These are phyloP conservation scores for Pythium rhizo-oryzae DNA, from an alignment of 352 stramenopile genomes.

Conservation along the genomic window DNA sequence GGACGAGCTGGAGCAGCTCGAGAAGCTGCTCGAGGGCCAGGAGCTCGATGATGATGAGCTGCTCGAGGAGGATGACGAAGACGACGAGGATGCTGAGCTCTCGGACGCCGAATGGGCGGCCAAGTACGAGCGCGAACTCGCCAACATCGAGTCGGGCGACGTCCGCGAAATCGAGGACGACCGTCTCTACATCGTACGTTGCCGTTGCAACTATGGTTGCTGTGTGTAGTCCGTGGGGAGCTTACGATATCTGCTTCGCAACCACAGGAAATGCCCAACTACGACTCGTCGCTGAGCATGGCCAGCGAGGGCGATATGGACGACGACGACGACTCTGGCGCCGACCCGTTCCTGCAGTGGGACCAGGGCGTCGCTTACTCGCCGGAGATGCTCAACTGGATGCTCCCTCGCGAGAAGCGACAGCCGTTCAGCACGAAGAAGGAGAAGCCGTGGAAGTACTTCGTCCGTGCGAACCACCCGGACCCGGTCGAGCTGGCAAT, in stretches of 20 bases:
- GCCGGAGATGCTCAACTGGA: constrained; percentile 87
- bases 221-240: not conserved
- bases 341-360: constrained; percentile 55
- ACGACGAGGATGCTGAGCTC: constrained; percentile 47
- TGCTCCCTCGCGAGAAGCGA: constrained; percentile 66
- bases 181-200: constrained; percentile 64
- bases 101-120: constrained; percentile 59
- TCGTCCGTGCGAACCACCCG: constrained; percentile 69
- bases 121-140: constrained; percentile 71
- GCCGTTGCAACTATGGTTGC: not conserved
- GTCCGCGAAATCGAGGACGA: constrained; percentile 53
- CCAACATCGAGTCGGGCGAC: constrained; percentile 50
- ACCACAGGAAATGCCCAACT: constrained; percentile 64
- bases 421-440: constrained; percentile 55
- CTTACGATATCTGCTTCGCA: not conserved
- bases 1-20: constrained; percentile 35
- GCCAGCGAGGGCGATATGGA: constrained; percentile 48
- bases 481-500: constrained; percentile 79
- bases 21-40: constrained; percentile 21
- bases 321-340: constrained; percentile 29
- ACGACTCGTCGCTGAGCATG: constrained; percentile 61
- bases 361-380: constrained; percentile 63
- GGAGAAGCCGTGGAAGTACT: constrained; percentile 82
- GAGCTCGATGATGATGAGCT: constrained; percentile 26
- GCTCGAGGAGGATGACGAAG: constrained; percentile 38